Conservation (phyloP, 306 rosid species). For the Trichosanthes truncata region DNA sequence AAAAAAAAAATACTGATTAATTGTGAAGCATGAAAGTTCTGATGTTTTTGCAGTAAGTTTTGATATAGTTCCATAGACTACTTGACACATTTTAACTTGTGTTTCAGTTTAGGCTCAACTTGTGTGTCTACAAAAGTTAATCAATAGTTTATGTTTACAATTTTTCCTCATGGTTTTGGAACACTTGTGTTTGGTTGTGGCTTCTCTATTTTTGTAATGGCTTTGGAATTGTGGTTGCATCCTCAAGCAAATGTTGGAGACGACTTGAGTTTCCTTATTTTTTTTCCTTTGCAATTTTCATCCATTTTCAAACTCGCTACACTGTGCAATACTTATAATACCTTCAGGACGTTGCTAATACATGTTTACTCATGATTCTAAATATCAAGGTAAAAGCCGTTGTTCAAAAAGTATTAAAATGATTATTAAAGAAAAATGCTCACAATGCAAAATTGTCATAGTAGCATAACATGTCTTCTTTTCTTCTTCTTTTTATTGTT, state of each 20-base stretch:
- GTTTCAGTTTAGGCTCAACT: too few species aligned
- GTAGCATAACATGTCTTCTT: slow-evolving; percentile 15
- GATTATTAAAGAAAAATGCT: slow-evolving; percentile 24
- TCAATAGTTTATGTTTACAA: too few species aligned
- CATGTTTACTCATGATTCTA: neutral
- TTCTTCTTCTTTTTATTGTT: slow-evolving; percentile 19
- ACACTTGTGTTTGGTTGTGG: too few species aligned
- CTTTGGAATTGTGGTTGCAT: neutral
- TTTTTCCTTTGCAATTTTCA: neutral
- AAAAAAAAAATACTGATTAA: neutral
- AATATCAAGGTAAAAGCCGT: slow-evolving; percentile 23
- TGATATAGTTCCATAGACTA: too few species aligned
- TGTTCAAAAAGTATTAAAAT: slow-evolving; percentile 14
- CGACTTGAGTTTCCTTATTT: neutral
- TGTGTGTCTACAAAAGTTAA: too few species aligned
- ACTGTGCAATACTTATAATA: slow-evolving; percentile 1
- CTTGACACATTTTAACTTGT: too few species aligned
- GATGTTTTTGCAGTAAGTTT: slow-evolving; percentile 14
- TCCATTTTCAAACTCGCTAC: neutral
- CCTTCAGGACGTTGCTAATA: neutral
- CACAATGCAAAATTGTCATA: slow-evolving; percentile 18
- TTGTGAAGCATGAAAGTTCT: neutral
- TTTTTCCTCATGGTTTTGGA: too few species aligned
- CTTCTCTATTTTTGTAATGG: neutral
- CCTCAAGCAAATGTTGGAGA: neutral